Evolutionary conservation across 768 basidiomycete species (phyloP).

Genomic region (Amanita jacksonii): DNA sequence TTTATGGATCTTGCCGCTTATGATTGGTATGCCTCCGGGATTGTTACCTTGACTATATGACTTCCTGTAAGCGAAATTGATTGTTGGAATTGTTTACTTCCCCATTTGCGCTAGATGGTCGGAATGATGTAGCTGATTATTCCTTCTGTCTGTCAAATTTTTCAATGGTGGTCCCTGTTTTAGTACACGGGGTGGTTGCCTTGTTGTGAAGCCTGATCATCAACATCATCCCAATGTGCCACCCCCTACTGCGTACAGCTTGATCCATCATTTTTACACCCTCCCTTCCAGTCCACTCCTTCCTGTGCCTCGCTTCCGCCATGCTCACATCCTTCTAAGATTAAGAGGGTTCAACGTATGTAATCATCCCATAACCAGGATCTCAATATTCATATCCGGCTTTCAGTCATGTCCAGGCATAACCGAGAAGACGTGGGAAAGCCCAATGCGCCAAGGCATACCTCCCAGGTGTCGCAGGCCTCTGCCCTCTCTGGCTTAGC

Average conservation of each 20-base stretch:
- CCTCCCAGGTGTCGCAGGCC: conserved; percentile 30
- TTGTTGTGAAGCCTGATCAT: no score
- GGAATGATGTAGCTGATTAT: no score
- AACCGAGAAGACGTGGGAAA: neutral
- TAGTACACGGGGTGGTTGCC: neutral
- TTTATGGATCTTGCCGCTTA: conserved; percentile 68
- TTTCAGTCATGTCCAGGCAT: conserved; percentile 4
- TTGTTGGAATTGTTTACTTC: neutral
- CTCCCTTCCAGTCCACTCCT: no score
- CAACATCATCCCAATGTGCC: no score
- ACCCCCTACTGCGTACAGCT: no score
- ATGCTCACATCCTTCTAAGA: no score
- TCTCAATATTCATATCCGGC: no score
- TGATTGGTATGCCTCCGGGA: conserved; percentile 42
- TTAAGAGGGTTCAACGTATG: no score
- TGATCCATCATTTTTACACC: no score
- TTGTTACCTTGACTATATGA: neutral
- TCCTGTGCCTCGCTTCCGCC: no score
- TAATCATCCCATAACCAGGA: no score
- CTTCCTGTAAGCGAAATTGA: conserved; percentile 1
- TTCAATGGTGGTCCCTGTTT: neutral
- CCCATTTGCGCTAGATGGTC: neutral
- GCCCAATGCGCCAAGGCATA: conserved; percentile 20
- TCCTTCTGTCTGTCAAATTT: neutral
- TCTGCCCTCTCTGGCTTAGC: conserved; percentile 50